phyloP scores from a whole-genome alignment of 306 rosid genomes.

The Glycine tomentella region DNA sequence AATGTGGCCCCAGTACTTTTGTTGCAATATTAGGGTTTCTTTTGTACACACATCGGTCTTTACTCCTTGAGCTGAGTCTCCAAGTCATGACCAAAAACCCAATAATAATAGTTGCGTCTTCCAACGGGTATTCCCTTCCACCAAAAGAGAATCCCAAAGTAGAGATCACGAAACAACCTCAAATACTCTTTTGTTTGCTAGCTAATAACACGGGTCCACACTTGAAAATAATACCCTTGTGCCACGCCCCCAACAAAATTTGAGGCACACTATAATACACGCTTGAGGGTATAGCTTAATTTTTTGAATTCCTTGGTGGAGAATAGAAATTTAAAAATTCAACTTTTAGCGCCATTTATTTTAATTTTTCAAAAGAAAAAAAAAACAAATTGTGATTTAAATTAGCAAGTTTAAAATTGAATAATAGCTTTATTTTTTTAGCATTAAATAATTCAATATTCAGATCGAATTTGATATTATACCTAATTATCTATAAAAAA shows the following conservation, averaged over 20 bases:
- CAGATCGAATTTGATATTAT: no score
- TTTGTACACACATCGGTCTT: constrained; percentile 32
- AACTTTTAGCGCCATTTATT: constrained; percentile 25
- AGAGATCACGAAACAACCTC: constrained; percentile 40
- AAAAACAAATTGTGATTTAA: not conserved
- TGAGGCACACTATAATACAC: not conserved
- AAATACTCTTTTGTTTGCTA: constrained; percentile 39
- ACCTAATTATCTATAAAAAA: not conserved
- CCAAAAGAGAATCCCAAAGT: constrained; percentile 37
- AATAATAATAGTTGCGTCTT: constrained; percentile 52
- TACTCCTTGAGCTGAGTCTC: constrained; percentile 32
- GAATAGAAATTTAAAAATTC: constrained; percentile 32
- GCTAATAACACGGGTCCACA: constrained; percentile 42
- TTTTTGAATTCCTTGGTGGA: constrained; percentile 11
- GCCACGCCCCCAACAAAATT: constrained; percentile 13
- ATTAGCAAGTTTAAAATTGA: not conserved
- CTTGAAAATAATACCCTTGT: not conserved
- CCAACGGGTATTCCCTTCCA: constrained; percentile 44
- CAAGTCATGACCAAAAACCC: constrained; percentile 39
- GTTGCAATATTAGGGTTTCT: constrained; percentile 46
- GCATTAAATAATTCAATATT: not conserved
- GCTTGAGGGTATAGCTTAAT: not conserved
- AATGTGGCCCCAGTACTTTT: constrained; percentile 48
- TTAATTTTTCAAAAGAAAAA: not conserved
- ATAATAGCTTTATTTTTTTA: not conserved